Conservation (phyloP, 2,329 filamentous ascomycete genomes). For the Phialemoniopsis sp. region DNA sequence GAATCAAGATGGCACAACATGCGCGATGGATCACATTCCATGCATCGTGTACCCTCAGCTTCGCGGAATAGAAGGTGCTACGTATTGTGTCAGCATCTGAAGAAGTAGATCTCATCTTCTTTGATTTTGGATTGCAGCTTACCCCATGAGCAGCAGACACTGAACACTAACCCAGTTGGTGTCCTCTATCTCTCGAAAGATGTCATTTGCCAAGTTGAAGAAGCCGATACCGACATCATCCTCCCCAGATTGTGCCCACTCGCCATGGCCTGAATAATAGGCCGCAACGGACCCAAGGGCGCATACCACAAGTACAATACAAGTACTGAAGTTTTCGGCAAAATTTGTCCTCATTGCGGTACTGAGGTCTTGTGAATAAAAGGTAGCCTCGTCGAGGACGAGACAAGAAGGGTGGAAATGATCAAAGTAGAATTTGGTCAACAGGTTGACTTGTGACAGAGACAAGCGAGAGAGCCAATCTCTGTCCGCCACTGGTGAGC, state of each 20-base stretch:
- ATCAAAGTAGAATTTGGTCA: slow-evolving; percentile 2
- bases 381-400: slow-evolving; percentile 2
- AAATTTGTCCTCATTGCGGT: slow-evolving; percentile 1
- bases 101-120: too few species aligned
- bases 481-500: not conserved
- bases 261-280: not conserved
- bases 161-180: slow-evolving; percentile 5
- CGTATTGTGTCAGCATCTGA: not conserved
- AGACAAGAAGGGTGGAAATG: slow-evolving; percentile 4
- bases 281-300: slow-evolving; percentile 4
- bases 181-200: slow-evolving; percentile 2
- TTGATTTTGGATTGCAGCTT: not conserved
- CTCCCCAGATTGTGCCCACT: slow-evolving; percentile 1
- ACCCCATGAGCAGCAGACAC: slow-evolving; percentile 7
- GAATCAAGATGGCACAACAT: slow-evolving; percentile 1
- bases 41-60: slow-evolving; percentile 2
- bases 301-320: slow-evolving; percentile 3
- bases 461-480: slow-evolving; percentile 1
- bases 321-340: not conserved
- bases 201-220: slow-evolving; percentile 3
- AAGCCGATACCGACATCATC: slow-evolving; percentile 1
- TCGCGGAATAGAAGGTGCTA: slow-evolving; percentile 1
- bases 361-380: slow-evolving; percentile 2
- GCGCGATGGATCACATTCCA: slow-evolving; percentile 2
- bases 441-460: not conserved